Conservation (phyloP, 2,329 filamentous ascomycete genomes). For the Atkinsonella hypoxylon region DNA sequence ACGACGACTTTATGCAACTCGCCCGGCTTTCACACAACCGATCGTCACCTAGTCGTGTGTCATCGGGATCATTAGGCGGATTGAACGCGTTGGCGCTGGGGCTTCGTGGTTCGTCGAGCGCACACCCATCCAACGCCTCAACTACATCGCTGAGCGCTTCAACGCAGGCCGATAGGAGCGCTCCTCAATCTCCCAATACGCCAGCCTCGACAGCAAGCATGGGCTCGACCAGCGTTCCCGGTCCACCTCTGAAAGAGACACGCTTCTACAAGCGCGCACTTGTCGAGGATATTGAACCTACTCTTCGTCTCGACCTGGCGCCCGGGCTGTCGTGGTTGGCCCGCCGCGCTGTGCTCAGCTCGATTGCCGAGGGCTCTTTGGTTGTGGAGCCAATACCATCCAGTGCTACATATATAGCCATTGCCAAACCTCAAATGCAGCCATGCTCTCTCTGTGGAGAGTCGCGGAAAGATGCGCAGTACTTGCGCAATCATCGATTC, state of each 20-base stretch:
- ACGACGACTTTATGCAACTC: constrained; percentile 74
- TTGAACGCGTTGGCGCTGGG: constrained; percentile 30
- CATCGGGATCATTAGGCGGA: constrained; percentile 55
- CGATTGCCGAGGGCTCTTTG: constrained; percentile 73
- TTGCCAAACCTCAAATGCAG: constrained; percentile 43
- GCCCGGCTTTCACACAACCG: constrained; percentile 54
- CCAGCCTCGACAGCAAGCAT: constrained; percentile 40
- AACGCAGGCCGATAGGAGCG: constrained; percentile 35
- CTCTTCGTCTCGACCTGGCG: constrained; percentile 75
- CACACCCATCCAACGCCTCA: constrained; percentile 45
- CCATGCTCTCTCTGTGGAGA: constrained; percentile 88
- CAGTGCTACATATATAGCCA: constrained; percentile 34
- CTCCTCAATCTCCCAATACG: constrained; percentile 47
- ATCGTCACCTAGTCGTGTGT: constrained; percentile 47
- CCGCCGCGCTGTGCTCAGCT: constrained; percentile 68
- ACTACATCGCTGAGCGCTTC: constrained; percentile 43
- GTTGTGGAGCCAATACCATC: constrained; percentile 80
- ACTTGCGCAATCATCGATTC: constrained; percentile 77
- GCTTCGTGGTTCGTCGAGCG: constrained; percentile 34
- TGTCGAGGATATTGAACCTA: constrained; percentile 88
- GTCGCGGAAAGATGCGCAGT: constrained; percentile 53
- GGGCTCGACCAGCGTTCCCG: constrained; percentile 24
- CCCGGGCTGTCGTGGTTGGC: constrained; percentile 91
- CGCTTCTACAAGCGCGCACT: constrained; percentile 89
- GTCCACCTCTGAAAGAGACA: constrained; percentile 69